Evolutionary conservation across 1,284 basidiomycete genomes (phyloP).

Genomic region (Peniophora sp.): DNA sequence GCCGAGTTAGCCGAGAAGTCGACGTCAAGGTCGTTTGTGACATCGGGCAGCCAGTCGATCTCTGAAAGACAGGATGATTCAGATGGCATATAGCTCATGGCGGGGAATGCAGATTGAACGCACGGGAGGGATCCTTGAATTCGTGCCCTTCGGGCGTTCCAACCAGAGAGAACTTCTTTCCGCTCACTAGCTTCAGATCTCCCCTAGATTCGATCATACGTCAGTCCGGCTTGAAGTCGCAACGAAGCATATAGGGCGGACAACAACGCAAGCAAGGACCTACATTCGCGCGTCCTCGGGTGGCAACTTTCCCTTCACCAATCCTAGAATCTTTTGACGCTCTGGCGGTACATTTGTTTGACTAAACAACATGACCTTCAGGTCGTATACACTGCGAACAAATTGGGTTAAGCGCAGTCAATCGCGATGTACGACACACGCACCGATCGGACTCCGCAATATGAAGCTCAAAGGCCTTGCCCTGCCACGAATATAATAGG

Average conservation of each 20-base stretch:
- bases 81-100: too few relatives aligned
- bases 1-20: slow-evolving; percentile 59
- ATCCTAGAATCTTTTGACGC: slow-evolving; percentile 83
- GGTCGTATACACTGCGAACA: slow-evolving; percentile 52
- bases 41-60: slow-evolving; percentile 60
- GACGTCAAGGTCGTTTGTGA: slow-evolving; percentile 74
- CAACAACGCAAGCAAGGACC: slow-evolving; percentile 14
- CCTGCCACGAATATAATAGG: slow-evolving; percentile 60
- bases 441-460: slow-evolving; percentile 71
- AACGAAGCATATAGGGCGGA: too few relatives aligned
- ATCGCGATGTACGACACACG: slow-evolving; percentile 4
- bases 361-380: slow-evolving; percentile 57
- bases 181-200: slow-evolving; percentile 48
- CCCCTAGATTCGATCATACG: too few relatives aligned
- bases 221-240: too few relatives aligned
- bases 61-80: slow-evolving; percentile 29
- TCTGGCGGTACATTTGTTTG: slow-evolving; percentile 79
- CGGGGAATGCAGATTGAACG: too few relatives aligned
- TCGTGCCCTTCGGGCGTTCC: slow-evolving; percentile 80
- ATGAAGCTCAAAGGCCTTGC: slow-evolving; percentile 46
- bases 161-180: slow-evolving; percentile 74
- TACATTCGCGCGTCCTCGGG: slow-evolving; percentile 65
- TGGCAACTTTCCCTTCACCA: slow-evolving; percentile 81
- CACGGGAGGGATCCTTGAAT: slow-evolving; percentile 67
- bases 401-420: neutral